Conservation (phyloP, 2,329 filamentous ascomycete species). For the Gremmenia infestans region DNA sequence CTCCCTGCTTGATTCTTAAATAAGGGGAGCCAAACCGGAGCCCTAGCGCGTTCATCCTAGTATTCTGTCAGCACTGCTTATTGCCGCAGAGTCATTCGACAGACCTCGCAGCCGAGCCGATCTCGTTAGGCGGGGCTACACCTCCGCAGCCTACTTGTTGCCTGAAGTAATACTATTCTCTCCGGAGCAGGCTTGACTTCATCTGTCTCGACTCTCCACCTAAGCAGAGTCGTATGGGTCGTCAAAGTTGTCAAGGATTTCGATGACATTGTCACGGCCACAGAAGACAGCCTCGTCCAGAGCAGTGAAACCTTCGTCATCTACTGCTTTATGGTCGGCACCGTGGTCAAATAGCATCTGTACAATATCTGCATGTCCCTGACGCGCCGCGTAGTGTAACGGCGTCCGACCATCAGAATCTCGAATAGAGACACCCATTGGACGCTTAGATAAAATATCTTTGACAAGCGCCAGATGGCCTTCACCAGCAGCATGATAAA, state of each 20-base stretch:
- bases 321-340: background rate
- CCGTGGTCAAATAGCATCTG: background rate
- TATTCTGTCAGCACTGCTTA: too few relatives aligned
- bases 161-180: too few relatives aligned
- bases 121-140: too few relatives aligned
- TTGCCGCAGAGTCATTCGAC: too few relatives aligned
- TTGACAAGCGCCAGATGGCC: background rate
- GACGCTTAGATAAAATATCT: background rate
- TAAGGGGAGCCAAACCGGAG: too few relatives aligned
- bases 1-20: too few relatives aligned
- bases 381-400: background rate
- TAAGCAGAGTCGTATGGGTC: background rate
- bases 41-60: too few relatives aligned
- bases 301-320: background rate
- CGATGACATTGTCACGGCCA: background rate
- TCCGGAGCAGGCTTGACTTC: too few relatives aligned
- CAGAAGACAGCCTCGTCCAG: background rate
- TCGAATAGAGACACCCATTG: background rate
- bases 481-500: background rate
- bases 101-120: too few relatives aligned
- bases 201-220: too few relatives aligned
- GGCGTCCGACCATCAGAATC: background rate
- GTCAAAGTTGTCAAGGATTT: background rate
- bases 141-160: background rate
- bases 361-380: background rate